A percentile compares a stretch with the other conserved stretches of the same genome.
Evolutionary conservation across 2,329 filamentous ascomycete species (phyloP).

Genomic region (Ceratocystis eucalypticola): DNA sequence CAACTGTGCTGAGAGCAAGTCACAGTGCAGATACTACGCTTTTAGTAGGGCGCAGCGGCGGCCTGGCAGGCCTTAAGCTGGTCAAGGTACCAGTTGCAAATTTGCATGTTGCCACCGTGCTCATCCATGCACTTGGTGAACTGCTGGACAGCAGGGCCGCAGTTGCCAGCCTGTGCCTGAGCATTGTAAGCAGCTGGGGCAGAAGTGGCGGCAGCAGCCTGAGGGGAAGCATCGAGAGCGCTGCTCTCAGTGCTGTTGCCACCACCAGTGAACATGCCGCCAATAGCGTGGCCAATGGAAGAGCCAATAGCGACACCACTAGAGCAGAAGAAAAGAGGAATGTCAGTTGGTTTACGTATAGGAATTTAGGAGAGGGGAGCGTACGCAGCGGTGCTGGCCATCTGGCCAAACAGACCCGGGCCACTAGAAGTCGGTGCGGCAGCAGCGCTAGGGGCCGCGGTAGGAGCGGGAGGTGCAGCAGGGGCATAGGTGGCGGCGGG

Average conservation of each 20-base stretch:
- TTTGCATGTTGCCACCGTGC: slow-evolving; percentile 82
- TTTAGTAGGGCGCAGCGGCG: slow-evolving; percentile 18
- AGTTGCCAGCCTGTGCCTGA: slow-evolving; percentile 37
- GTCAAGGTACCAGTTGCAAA: slow-evolving; percentile 96
- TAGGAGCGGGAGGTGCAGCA: slow-evolving; percentile 35
- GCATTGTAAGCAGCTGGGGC: slow-evolving; percentile 35
- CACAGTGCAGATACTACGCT: neutral
- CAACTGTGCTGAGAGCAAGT: no score
- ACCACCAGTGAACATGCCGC: slow-evolving; percentile 72
- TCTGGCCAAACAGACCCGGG: slow-evolving; percentile 84
- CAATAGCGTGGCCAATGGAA: slow-evolving; percentile 87
- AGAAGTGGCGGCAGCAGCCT: slow-evolving; percentile 34
- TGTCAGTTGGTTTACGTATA: slow-evolving; percentile 11
- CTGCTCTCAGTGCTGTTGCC: slow-evolving; percentile 35
- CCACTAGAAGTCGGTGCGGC: slow-evolving; percentile 47
- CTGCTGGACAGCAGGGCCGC: slow-evolving; percentile 62
- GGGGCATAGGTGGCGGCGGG: slow-evolving; percentile 53
- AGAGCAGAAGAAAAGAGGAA: slow-evolving; percentile 20
- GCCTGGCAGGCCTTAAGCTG: slow-evolving; percentile 45
- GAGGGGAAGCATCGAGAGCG: slow-evolving; percentile 33
- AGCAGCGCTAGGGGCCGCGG: slow-evolving; percentile 34
- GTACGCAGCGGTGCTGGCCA: slow-evolving; percentile 96
- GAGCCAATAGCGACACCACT: slow-evolving; percentile 96
- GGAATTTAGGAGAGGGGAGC: slow-evolving; percentile 25
- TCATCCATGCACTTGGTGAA: slow-evolving; percentile 97